A percentile compares a stretch with the other conserved stretches of the same genome.
Conservation (phyloP, 164 flowering plant species). For the Buxus sempervirens region DNA sequence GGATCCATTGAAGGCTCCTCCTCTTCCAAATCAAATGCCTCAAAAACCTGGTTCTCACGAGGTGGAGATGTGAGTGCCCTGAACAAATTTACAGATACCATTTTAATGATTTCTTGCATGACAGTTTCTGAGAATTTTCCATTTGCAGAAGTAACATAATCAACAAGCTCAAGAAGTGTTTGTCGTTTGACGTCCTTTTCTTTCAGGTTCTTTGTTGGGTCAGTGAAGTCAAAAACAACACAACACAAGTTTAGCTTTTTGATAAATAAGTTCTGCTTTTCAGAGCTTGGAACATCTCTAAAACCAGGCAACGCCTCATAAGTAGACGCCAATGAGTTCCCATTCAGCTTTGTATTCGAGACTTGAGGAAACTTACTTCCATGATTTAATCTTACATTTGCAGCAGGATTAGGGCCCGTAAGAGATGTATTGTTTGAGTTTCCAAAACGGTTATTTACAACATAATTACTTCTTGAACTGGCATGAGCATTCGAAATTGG, state of each 20-base stretch:
- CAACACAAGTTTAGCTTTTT: constrained; percentile 68
- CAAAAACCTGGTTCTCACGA: constrained; percentile 51
- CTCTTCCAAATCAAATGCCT: constrained; percentile 69
- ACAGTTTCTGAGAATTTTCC: constrained; percentile 57
- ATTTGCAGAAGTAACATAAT: constrained; percentile 64
- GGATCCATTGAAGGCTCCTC: constrained; percentile 86
- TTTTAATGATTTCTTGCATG: constrained; percentile 57
- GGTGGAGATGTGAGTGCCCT: constrained; percentile 53
- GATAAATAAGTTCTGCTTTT: constrained; percentile 66
- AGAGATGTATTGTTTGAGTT: constrained; percentile 18
- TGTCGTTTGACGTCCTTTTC: constrained; percentile 81
- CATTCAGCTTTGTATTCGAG: constrained; percentile 31
- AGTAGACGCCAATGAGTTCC: constrained; percentile 19
- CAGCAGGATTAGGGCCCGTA: constrained; percentile 19
- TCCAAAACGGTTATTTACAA: constrained; percentile 20
- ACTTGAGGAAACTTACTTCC: constrained; percentile 18
- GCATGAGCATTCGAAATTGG: constrained; percentile 21
- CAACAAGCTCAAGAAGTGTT: constrained; percentile 75
- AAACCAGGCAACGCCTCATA: constrained; percentile 71
- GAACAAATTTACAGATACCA: constrained; percentile 71
- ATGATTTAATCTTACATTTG: constrained; percentile 22
- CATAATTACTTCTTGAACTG: constrained; percentile 36
- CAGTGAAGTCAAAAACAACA: constrained; percentile 68
- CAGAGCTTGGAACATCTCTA: constrained; percentile 65
- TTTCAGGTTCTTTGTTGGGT: constrained; percentile 64